These are phyloP conservation scores for Royoungia palumana DNA, from an alignment of 768 basidiomycete genomes.

Conservation along the genomic window DNA sequence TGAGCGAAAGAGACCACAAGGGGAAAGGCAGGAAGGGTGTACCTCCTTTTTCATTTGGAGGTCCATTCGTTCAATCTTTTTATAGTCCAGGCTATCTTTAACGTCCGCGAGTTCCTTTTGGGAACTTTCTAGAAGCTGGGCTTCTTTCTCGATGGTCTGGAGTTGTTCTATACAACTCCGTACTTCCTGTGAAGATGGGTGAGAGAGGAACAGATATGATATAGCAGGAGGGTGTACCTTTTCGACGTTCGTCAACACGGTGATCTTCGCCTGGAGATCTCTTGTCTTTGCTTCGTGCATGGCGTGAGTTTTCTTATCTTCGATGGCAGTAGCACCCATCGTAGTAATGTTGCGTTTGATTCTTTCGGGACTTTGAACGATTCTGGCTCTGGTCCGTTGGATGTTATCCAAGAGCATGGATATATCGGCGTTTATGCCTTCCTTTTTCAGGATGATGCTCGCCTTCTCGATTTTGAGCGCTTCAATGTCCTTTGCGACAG, in stretches of 20 bases:
- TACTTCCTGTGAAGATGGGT: constrained; percentile 50
- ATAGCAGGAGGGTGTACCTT: constrained; percentile 46
- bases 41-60: constrained; percentile 68
- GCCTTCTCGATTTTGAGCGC: constrained; percentile 70
- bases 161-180: constrained; percentile 71
- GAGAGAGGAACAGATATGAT: background rate
- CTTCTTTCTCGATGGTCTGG: constrained; percentile 69
- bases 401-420: constrained; percentile 58
- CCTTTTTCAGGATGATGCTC: constrained; percentile 61
- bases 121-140: constrained; percentile 54
- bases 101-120: constrained; percentile 68
- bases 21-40: constrained; percentile 8
- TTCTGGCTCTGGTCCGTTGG: constrained; percentile 61
- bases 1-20: background rate
- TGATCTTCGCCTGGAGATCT: constrained; percentile 73
- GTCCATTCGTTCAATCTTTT: constrained; percentile 72
- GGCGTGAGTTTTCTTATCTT: constrained; percentile 66
- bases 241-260: constrained; percentile 69
- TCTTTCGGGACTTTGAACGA: constrained; percentile 90
- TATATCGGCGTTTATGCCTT: constrained; percentile 60
- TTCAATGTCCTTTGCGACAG: constrained; percentile 63
- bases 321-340: constrained; percentile 65
- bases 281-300: constrained; percentile 70
- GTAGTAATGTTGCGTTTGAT: constrained; percentile 76
- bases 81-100: constrained; percentile 65